phyloP scores from a whole-genome alignment of 1,284 basidiomycete species.

The Ustilago curta region DNA sequence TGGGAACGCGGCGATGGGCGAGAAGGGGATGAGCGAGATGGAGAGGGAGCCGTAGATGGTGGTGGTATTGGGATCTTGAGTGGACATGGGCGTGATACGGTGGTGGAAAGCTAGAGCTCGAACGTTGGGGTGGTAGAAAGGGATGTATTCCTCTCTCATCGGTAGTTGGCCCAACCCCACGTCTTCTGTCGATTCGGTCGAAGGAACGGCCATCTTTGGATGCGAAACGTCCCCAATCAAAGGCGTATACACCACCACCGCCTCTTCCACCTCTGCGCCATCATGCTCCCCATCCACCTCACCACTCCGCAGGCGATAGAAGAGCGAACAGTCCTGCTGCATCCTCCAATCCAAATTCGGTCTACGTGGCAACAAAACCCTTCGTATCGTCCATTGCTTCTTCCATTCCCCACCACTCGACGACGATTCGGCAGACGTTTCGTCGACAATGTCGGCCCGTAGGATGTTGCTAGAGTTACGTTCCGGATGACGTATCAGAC shows the following conservation, averaged over 20 bases:
- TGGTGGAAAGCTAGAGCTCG: conserved; percentile 61
- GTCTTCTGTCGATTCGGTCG: background rate
- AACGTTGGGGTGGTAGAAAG: conserved; percentile 67
- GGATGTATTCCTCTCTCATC: conserved; percentile 41
- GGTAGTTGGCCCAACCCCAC: conserved; percentile 1
- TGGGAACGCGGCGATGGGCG: conserved; percentile 6
- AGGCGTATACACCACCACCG: conserved; percentile 46
- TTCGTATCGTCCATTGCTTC: conserved; percentile 33
- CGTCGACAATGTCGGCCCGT: conserved; percentile 58
- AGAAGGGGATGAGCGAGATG: conserved; percentile 73
- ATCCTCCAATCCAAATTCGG: conserved; percentile 48
- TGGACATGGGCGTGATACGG: background rate
- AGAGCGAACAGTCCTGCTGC: conserved; percentile 49
- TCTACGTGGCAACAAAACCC: conserved; percentile 44
- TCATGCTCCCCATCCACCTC: background rate
- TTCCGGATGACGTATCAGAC: conserved; percentile 62
- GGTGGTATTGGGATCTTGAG: background rate
- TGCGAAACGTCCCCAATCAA: conserved; percentile 17
- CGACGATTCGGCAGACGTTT: background rate
- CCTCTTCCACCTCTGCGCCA: conserved; percentile 27
- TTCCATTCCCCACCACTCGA: conserved; percentile 10
- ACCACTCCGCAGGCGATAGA: conserved; percentile 8
- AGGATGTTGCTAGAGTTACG: conserved; percentile 62
- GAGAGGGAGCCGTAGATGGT: conserved; percentile 65
- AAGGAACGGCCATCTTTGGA: conserved; percentile 19